Evolutionary conservation across 768 basidiomycete genomes (phyloP), one percentile per base, ranked within the genome.

Genomic region (Tulasnella sp.): DNA sequence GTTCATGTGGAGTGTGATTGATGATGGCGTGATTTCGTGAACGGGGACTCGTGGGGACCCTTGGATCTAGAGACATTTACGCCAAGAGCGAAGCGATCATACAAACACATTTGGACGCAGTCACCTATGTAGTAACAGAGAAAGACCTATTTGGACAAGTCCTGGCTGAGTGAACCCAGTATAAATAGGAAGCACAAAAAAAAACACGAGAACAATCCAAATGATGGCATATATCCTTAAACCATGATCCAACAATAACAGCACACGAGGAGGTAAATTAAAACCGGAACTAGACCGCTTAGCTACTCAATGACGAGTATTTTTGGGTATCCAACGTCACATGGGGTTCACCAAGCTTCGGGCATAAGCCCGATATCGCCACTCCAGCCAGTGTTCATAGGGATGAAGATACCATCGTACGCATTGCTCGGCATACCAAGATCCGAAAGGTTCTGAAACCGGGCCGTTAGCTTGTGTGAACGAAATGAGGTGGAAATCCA

Each of bases 391-490:
- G 69, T 78, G 77, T 89, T 91, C 52, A 77, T 77, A 37, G 82
- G 83, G 6, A 96, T 83, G 84, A 98, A 96, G 72, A 97, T 91
- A 15, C 91, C 93, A 79, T 98, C 96, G 3, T 91, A 92, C 64
- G 96, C 96, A 79, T 96, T 96, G 45, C 90, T 86, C n/a, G 96
- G 96, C 73, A 97, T 85, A 19, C 96, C 94, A 17, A 98, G 89
- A 82, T 98, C 96, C 19, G 90, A 89, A 79, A 96, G 84, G 81
- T 89, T 95, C 93, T 97, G 83, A 70, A 76, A 77, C 67, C 8
- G 38, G 2, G 42, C 19, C 19, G 54, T 34, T 31, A 78, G 75
- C 31, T 73, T 42, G 52, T 31, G 37, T 52, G 37, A 6, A 14
- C 5, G 45, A 58, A n/a, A 49, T 29, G 6, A 49, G 29, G 76